Base-by-base conservation (phyloP, 2,329 filamentous ascomycete genomes). In the Penicillium concentricum region DNA sequence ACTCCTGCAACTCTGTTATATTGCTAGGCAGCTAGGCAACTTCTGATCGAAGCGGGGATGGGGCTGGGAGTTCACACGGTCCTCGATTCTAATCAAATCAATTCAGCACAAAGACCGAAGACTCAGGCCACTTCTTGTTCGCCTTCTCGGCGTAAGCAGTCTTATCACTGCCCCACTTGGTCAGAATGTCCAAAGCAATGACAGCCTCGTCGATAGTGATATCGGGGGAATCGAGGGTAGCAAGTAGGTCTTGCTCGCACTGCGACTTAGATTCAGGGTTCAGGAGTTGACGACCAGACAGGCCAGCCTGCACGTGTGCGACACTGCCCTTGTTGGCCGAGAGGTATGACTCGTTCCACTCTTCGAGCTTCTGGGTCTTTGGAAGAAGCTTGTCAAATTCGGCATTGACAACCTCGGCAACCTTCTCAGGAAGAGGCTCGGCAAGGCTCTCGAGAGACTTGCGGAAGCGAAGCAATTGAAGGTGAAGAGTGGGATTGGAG, bases 381-480 rank as follows among this genome's bases (percentile, higher is more conserved):
- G 83, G 76, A 7, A 87, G 79, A 24, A 88, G 75, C 9, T 81
- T 78, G 35, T 83, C 84, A 64, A 92, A 90, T 61, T 87, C 86
- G 2, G 84, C 76, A 58, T 87, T 86, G 63, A 96, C 78, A 45
- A 91, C 84, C 62, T 91, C 84, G 48, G 83, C 79, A 20, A 89
- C 83, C 73, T 90, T 84, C 22, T 84, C 73, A 0, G 86, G 78
- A 20, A 92, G 78, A n/a, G 87, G 82, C 46, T 81, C 82, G 18
- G 81, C 73, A 42, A 84, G 81, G 5, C 78, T 75, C 61, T 82
- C 81, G 48, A 89, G 74, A 34, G 83, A 79, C 64, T 86, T 81
- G 61, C 85, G 86, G 77, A 97, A 88, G 56, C 85, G 83, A 42
- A 88, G 78, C 30, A 83, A 80, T 72, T 94, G 90, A 68, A 91